Evolutionary conservation across 495 filamentous ascomycete genomes (phyloP), one percentile per base, ranked within the genome.

Genomic region (Bombardia bombarda): DNA sequence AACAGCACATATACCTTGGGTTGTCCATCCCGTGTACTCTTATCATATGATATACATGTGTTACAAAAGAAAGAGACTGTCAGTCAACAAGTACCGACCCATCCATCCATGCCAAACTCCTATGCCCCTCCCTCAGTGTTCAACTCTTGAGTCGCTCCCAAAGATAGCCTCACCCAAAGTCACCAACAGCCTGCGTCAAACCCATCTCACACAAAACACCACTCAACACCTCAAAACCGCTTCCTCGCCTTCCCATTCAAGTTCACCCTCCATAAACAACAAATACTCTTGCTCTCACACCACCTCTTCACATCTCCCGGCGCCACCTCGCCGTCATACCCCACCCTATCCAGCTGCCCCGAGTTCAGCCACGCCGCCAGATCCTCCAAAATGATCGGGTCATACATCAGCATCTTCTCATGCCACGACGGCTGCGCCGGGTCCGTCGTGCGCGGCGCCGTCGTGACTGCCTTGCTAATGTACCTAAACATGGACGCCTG

Each of bases 351-450:
- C 26, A 93, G 52, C 4, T 80, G 82, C 24, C 83, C 78, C 14
- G 70, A 73, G 46, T 95, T 95, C 19, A 98, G 59, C 87, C 87
- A 97, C 2, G 61, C 66, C 4, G 89, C 72, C 7, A 98, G 65
- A 43, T 96, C 92, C 60, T 97, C 92, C 1, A 96, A 57, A 1
- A 92, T 70, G 30, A 98, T 83, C 1, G 93, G 88, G 49, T 97
- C 90, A 57, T 90, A 97, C 64, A 95, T 80, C 14, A 97, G 70
- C 35, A 98, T 95, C 60, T 88, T 90, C 67, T 95, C 83, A 41
- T 93, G 70, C 83, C 86, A 96, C 6, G 73, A 86, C 9, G 77
- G 79, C 24, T 65, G 60, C 20, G 45, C 43, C 4, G 62, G 68
- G 54, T 74, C 66, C 32, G 57, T 73, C 13, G 69, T 76, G 43